Percentiles rank a stretch among this genome's conserved stretches.
Evolutionary conservation across 352 stramenopile genomes (phyloP).

Genomic region (Phytophthora meadii): DNA sequence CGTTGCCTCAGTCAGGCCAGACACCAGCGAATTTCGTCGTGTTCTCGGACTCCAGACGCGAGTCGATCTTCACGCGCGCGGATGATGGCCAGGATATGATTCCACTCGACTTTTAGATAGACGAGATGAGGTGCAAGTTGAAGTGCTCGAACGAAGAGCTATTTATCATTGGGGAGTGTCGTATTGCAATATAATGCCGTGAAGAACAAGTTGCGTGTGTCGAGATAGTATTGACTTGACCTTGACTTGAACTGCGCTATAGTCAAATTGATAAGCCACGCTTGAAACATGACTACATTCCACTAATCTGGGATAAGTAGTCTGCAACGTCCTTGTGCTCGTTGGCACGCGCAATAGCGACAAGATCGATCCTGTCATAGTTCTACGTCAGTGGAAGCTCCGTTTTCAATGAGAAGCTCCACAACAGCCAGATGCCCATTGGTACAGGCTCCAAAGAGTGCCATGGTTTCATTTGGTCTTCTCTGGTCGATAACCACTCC

Average conservation of each 20-base stretch:
- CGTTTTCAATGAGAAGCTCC: neutral
- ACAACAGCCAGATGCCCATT: constrained; percentile 1
- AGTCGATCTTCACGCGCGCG: constrained; percentile 44
- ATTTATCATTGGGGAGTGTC: constrained; percentile 44
- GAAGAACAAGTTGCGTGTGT: neutral
- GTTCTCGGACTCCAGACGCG: constrained; percentile 43
- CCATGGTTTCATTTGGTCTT: constrained; percentile 3
- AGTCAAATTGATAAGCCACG: no score
- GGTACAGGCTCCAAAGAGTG: constrained; percentile 6
- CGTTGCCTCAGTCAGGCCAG: constrained; percentile 24
- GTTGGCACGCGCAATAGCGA: neutral
- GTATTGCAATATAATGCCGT: constrained; percentile 28
- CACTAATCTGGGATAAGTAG: no score
- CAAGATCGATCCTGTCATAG: neutral
- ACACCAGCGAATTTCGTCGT: constrained; percentile 34
- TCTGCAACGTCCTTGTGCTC: constrained; percentile 4
- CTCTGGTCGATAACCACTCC: neutral
- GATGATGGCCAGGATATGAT: constrained; percentile 52
- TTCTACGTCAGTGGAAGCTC: neutral
- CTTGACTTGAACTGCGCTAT: no score
- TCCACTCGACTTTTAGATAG: constrained; percentile 41
- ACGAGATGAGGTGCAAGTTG: constrained; percentile 17
- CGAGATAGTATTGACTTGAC: no score
- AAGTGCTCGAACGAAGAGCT: constrained; percentile 46
- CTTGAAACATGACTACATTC: neutral